Evolutionary conservation across 2,329 filamentous ascomycete species (phyloP), one percentile per base, ranked within the genome.

Genomic region (Xylaria sp.): DNA sequence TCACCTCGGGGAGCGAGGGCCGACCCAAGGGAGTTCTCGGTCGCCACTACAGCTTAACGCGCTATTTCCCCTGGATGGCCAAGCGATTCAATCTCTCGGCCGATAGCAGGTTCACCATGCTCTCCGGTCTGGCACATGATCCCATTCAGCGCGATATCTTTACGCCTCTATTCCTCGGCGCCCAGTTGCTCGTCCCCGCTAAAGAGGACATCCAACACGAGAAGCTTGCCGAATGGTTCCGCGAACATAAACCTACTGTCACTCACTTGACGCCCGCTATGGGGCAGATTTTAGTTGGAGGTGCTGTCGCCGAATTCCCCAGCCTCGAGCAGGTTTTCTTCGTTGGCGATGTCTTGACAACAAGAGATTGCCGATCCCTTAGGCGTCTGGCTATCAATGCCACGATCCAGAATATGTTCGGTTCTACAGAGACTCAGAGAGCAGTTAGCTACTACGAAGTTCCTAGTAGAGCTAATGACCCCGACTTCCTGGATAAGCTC

Each of bases 21-120:
- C 40, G 40, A 7, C 40, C 42, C 17, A 44, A 44, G 38, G 59
- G 93, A 73, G 95, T 98, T 13, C 86, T 90, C 65, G 94, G 95
- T 0, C 88, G 95, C 15, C 95, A 98, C 80, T 98, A 92, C 82
- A 92, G 89, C 59, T 83, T 98, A 69, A 88, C 93, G 1, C 90
- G 92, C 75, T 98, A 97, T 82, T 97, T 95, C 77, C 89, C 90
- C 23, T 98, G 94, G 94, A 98, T 98, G 95, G 89, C 93, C 0
- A 83, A 96, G 80, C 89, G 84, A 2, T 98, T 98, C 17, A 20
- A 20, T n/a, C 42, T 44, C 17, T 44, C 42, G 17, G 42, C 17
- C 1, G 7, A 20, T 5, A 20, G 17, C 42, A 44, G 42, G 10
- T 44, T 44, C 9, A 44, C 42, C 6, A 44, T 44, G 42, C 17